Evolutionary conservation across 169 alveolate genomes (phyloP), one percentile per base, ranked within the genome.

Genomic region (Toxoplasma gondii): DNA sequence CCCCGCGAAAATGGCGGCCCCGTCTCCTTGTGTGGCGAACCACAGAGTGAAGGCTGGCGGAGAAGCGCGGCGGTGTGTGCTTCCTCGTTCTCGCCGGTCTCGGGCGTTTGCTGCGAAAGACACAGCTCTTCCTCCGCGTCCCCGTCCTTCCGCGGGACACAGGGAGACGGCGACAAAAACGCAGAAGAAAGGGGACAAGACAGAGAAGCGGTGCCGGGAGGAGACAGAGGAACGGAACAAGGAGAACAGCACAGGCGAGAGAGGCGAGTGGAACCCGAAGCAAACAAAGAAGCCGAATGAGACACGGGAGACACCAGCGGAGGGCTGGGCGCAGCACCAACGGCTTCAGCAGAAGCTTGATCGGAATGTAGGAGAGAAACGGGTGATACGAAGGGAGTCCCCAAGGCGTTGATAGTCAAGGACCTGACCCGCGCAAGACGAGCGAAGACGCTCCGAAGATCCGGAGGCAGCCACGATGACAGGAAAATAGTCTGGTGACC

Each of bases 391-490:
- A 12, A 9, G 29, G 86, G 86, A 19, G 86, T 36, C 39, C 1
- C 45, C 41, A 82, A 43, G 67, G 90, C 90, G 24, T 82, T 82
- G 90, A 82, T 82, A 12, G 90, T 82, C 38, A 82, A 44, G 10
- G 53, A 12, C 41, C 90, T 12, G 44, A 43, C 69, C 31, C 90
- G 90, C 53, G 27, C 34, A 9, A 82, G 41, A 41, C 90, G 90
- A 22, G 67, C 31, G 22, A 82, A 22, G 69, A 82, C 31, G 24
- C 38, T 27, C 34, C 90, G 64, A 49, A 82, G 53, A 24, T 82
- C 90, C 90, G 90, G 90, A 43, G 90, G 36, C 10, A 82, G n/a
- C n/a, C 38, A 82, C 17, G 90, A 19, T 0, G 90, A 82, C 39
- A 82, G 64, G 39, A 82, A 43, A 24, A 82, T 16, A 1, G 90